These are phyloP conservation scores for Taphrina sp. DNA, from an alignment of 1,139 yeast genomes.

Conservation along the genomic window DNA sequence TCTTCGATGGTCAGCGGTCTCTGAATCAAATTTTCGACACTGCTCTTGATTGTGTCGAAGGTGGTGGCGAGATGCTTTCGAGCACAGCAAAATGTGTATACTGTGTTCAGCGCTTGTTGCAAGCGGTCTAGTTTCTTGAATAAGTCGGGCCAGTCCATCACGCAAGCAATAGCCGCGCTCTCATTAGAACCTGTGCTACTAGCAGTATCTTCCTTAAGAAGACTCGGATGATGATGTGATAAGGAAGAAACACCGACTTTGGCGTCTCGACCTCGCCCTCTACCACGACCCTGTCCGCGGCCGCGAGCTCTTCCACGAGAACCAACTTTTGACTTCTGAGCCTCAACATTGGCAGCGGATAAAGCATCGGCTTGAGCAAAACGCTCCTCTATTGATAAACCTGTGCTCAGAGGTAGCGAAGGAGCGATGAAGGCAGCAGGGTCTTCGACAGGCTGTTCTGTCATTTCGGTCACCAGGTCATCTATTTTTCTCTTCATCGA, in stretches of 20 bases:
- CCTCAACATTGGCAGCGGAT: not conserved
- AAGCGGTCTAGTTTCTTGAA: slow-evolving; percentile 28
- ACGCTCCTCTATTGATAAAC: slow-evolving; percentile 4
- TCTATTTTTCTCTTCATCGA: too few species aligned
- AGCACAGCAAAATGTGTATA: slow-evolving; percentile 55
- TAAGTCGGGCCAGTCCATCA: slow-evolving; percentile 20
- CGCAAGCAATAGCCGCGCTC: slow-evolving; percentile 6
- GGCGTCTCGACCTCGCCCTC: slow-evolving; percentile 11
- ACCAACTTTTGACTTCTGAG: not conserved
- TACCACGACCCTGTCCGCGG: slow-evolving; percentile 26
- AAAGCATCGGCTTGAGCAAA: slow-evolving; percentile 3
- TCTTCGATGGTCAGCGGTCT: slow-evolving; percentile 46
- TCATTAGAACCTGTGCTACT: slow-evolving; percentile 17
- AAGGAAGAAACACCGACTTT: slow-evolving; percentile 5
- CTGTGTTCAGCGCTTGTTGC: slow-evolving; percentile 48
- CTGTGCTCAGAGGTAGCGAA: too few species aligned
- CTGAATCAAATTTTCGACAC: slow-evolving; percentile 48
- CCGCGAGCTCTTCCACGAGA: slow-evolving; percentile 8
- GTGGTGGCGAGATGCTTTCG: slow-evolving; percentile 57
- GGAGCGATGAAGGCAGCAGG: too few species aligned
- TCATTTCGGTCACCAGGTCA: too few species aligned
- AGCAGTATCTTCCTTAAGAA: slow-evolving; percentile 6
- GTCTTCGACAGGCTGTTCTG: too few species aligned
- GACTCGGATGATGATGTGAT: slow-evolving; percentile 6
- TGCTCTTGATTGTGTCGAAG: slow-evolving; percentile 50